A percentile compares a stretch with the other conserved stretches of the same genome.
Conservation (phyloP, 2,329 filamentous ascomycete species). For the Alternaria brassicicola region DNA sequence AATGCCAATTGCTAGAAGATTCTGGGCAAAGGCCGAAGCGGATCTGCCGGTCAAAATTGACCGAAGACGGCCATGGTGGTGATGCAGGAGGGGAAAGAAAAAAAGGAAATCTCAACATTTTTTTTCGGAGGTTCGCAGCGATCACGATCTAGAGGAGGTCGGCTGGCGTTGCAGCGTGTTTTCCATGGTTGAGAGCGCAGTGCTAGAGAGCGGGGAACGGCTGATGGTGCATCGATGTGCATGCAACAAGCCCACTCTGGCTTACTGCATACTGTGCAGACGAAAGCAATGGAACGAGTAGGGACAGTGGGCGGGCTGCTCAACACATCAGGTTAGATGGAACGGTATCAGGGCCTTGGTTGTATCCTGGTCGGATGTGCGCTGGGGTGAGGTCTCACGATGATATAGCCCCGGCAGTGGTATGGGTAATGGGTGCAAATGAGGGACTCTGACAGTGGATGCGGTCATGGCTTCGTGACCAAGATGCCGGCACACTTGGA, state of each 20-base stretch:
- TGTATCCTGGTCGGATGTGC: slow-evolving; percentile 6
- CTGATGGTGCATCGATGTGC: slow-evolving; percentile 16
- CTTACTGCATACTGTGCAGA: too few species aligned
- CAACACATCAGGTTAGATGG: slow-evolving; percentile 9
- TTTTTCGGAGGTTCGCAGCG: slow-evolving; percentile 7
- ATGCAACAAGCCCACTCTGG: slow-evolving; percentile 12
- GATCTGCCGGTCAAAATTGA: neutral
- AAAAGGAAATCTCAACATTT: slow-evolving; percentile 16
- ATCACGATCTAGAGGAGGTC: slow-evolving; percentile 11
- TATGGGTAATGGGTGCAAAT: neutral
- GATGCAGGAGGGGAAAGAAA: slow-evolving; percentile 1
- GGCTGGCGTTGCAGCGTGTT: slow-evolving; percentile 18
- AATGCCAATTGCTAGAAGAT: slow-evolving; percentile 13
- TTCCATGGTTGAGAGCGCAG: slow-evolving; percentile 6
- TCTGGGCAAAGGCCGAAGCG: slow-evolving; percentile 14
- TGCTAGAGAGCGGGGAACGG: slow-evolving; percentile 20
- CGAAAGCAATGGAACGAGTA: neutral
- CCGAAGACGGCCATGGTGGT: neutral
- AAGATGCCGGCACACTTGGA: slow-evolving; percentile 3
- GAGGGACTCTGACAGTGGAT: slow-evolving; percentile 12
- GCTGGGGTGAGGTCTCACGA: slow-evolving; percentile 7
- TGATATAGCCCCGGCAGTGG: slow-evolving; percentile 4
- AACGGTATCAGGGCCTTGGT: slow-evolving; percentile 8
- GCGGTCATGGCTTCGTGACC: slow-evolving; percentile 15
- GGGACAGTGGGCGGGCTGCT: slow-evolving; percentile 1